A percentile compares a stretch with the other conserved stretches of the same genome.
phyloP scores from a whole-genome alignment of 2,329 filamentous ascomycete species.

The Calycina herbarum region DNA sequence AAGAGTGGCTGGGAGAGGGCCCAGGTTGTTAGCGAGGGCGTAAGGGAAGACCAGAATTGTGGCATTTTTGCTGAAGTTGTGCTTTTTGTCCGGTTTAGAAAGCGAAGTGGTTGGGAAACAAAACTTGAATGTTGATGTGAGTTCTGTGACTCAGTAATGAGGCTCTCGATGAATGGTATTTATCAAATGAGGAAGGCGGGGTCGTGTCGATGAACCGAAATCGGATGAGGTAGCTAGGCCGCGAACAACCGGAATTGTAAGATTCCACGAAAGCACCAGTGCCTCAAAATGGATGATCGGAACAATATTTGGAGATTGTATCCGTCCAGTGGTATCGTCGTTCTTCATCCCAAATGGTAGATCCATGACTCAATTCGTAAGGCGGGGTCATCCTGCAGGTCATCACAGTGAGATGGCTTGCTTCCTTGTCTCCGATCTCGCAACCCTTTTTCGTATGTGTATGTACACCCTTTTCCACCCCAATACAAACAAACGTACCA shows the following conservation, averaged over 20 bases:
- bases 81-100: background rate
- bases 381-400: slow-evolving; percentile 4
- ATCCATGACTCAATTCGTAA: slow-evolving; percentile 1
- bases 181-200: too few species aligned
- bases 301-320: background rate
- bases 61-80: slow-evolving; percentile 47
- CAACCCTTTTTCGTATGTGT: background rate
- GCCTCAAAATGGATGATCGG: background rate
- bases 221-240: background rate
- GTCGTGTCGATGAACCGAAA: background rate
- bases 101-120: too few species aligned
- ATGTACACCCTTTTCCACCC: slow-evolving; percentile 2
- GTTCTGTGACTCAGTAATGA: background rate
- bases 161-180: too few species aligned
- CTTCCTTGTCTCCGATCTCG: slow-evolving; percentile 6
- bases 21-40: slow-evolving; percentile 60
- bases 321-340: background rate
- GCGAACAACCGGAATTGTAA: background rate
- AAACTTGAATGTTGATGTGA: background rate
- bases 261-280: background rate
- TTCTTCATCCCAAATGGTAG: background rate
- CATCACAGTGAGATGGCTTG: background rate
- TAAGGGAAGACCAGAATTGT: slow-evolving; percentile 57
- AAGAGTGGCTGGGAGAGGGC: slow-evolving; percentile 68
- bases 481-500: slow-evolving; percentile 3